A percentile compares a stretch with the other conserved stretches of the same genome.
These are phyloP conservation scores for Asterionellopsis glacialis DNA, from an alignment of 108 stramenopile species.

Conservation along the genomic window DNA sequence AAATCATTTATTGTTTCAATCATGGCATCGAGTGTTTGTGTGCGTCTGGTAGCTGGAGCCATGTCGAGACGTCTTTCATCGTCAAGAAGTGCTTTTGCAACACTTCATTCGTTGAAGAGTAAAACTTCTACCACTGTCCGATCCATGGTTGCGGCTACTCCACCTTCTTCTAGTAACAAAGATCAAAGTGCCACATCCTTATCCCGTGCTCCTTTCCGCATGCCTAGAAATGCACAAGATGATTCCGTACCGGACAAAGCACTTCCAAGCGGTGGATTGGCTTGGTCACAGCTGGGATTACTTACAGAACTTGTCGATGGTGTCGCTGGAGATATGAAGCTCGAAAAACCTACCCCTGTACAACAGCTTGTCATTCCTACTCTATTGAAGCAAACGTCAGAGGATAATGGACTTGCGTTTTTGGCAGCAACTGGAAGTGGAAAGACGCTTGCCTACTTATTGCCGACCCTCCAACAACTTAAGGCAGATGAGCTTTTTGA, in stretches of 20 bases:
- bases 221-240: conserved; percentile 35
- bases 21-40: too few species aligned
- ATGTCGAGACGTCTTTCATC: too few species aligned
- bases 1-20: too few species aligned
- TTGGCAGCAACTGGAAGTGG: conserved; percentile 88
- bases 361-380: conserved; percentile 76
- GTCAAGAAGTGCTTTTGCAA: too few species aligned
- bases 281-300: conserved; percentile 71
- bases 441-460: conserved; percentile 82
- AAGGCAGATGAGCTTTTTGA: conserved; percentile 73
- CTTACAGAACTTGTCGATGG: conserved; percentile 53
- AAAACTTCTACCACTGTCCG: too few species aligned
- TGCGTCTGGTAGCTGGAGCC: too few species aligned
- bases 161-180: conserved; percentile 1
- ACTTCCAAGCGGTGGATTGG: conserved; percentile 5
- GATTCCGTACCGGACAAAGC: conserved; percentile 22
- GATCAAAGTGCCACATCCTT: conserved; percentile 20
- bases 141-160: too few species aligned
- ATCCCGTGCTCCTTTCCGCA: conserved; percentile 41
- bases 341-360: conserved; percentile 65
- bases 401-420: conserved; percentile 43
- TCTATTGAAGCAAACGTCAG: conserved; percentile 32
- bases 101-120: too few species aligned
- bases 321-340: conserved; percentile 20
- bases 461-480: conserved; percentile 80